phyloP scores from a whole-genome alignment of 345 rosid genomes.

The Hibiscus mutabilis region DNA sequence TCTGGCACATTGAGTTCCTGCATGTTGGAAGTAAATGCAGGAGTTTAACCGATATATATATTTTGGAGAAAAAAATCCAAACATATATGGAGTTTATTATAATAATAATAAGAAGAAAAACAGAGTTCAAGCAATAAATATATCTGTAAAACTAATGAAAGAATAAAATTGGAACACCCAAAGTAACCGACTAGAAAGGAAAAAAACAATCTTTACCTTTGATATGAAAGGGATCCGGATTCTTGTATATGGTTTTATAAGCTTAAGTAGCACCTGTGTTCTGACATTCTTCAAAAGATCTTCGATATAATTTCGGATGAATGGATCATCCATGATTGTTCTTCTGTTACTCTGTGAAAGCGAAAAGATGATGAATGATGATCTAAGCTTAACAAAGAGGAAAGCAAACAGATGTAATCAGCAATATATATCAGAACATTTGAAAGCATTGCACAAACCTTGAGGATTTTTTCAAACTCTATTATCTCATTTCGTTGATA shows the following conservation, averaged over 20 bases:
- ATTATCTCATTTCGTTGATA: conserved; percentile 93
- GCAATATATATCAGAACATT: neutral
- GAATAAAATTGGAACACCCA: neutral
- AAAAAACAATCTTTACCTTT: conserved; percentile 32
- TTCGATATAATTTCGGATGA: conserved; percentile 92
- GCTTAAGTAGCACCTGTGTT: conserved; percentile 95
- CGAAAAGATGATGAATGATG: neutral
- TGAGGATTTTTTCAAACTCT: conserved; percentile 95
- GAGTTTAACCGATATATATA: neutral
- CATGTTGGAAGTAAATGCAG: conserved; percentile 1
- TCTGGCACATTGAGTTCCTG: conserved; percentile 96
- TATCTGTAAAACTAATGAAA: neutral
- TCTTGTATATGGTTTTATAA: conserved; percentile 94
- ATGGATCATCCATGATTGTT: conserved; percentile 98
- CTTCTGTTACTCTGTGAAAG: conserved; percentile 62
- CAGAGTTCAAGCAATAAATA: neutral
- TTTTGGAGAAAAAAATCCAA: neutral
- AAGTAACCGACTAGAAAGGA: neutral
- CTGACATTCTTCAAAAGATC: conserved; percentile 96
- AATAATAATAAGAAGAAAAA: neutral
- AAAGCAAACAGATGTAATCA: neutral
- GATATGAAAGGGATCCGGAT: conserved; percentile 89
- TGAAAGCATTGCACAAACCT: conserved; percentile 38
- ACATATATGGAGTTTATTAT: neutral
- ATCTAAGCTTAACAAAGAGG: neutral